Percentiles rank a stretch among this genome's conserved stretches.
These are phyloP conservation scores for Chenopodium album DNA, from an alignment of 148 eudicot genomes.

Conservation along the genomic window DNA sequence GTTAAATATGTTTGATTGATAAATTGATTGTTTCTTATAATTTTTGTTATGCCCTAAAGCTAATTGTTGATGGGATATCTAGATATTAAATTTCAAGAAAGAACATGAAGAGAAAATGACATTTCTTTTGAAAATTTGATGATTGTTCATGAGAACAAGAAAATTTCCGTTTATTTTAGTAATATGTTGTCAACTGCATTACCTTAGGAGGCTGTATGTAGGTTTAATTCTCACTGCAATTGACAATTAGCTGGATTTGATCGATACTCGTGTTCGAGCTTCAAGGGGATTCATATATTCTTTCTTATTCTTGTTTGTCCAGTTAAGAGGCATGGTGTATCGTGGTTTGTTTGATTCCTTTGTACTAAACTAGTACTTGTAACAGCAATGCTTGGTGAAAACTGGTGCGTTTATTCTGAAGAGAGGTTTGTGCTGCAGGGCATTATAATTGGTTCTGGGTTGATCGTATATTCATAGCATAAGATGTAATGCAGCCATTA, in stretches of 20 bases:
- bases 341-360: too few species aligned
- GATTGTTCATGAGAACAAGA: not conserved
- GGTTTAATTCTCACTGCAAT: not conserved
- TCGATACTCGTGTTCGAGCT: not conserved
- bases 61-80: not conserved
- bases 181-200: not conserved
- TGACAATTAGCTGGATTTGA: not conserved
- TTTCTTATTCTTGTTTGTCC: not conserved
- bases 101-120: not conserved
- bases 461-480: not conserved
- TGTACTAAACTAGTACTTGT: not conserved
- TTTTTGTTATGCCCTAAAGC: not conserved
- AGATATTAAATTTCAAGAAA: not conserved
- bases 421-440: not conserved
- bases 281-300: not conserved
- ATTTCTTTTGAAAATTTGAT: too few species aligned
- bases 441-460: not conserved
- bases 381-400: not conserved
- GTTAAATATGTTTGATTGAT: too few species aligned
- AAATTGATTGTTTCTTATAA: not conserved
- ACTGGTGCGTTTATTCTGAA: too few species aligned
- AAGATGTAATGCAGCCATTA: not conserved
- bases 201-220: not conserved
- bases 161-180: too few species aligned
- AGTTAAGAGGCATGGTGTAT: too few species aligned